A percentile compares a stretch with the other conserved stretches of the same genome.
phyloP scores from a whole-genome alignment of 768 basidiomycete species.

The Albatrellus ellisii region DNA sequence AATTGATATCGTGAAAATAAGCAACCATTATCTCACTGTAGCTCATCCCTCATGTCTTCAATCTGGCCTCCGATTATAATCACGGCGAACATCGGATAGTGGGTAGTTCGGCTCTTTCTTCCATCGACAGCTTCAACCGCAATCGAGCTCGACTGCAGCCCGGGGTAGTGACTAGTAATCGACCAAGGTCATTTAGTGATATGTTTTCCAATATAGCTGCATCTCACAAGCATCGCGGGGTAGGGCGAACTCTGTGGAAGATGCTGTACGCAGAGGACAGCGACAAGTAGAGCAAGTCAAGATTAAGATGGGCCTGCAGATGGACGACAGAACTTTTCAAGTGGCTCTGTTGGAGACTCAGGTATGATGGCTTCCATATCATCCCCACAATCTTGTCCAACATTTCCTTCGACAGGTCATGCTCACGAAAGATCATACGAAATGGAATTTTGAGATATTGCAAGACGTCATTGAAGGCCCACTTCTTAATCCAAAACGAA shows the following conservation, averaged over 20 bases:
- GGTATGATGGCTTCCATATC: slow-evolving; percentile 25
- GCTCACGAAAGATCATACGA: slow-evolving; percentile 75
- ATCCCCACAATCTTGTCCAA: neutral
- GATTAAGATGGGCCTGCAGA: slow-evolving; percentile 81
- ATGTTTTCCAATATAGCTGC: neutral
- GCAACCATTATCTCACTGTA: slow-evolving; percentile 19
- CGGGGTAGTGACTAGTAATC: slow-evolving; percentile 32
- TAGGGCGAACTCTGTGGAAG: slow-evolving; percentile 75
- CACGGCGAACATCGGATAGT: slow-evolving; percentile 67
- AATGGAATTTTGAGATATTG: slow-evolving; percentile 87
- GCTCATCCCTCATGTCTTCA: slow-evolving; percentile 79
- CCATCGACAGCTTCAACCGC: slow-evolving; percentile 90
- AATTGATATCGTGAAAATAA: neutral
- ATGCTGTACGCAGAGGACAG: slow-evolving; percentile 77
- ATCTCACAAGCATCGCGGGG: neutral
- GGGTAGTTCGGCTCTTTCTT: slow-evolving; percentile 72
- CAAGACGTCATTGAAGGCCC: slow-evolving; percentile 89
- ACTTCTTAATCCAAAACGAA: slow-evolving; percentile 75
- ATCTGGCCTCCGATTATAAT: slow-evolving; percentile 71
- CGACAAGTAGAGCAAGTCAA: slow-evolving; percentile 84
- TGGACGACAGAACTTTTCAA: slow-evolving; percentile 93
- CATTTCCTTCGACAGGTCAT: slow-evolving; percentile 43
- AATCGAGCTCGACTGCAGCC: slow-evolving; percentile 66
- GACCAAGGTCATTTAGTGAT: slow-evolving; percentile 42
- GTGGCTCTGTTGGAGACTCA: slow-evolving; percentile 75